A percentile compares a stretch with the other conserved stretches of the same genome.
Conservation (phyloP, 2,329 filamentous ascomycete genomes). For the Cordyceps tenuipes region DNA sequence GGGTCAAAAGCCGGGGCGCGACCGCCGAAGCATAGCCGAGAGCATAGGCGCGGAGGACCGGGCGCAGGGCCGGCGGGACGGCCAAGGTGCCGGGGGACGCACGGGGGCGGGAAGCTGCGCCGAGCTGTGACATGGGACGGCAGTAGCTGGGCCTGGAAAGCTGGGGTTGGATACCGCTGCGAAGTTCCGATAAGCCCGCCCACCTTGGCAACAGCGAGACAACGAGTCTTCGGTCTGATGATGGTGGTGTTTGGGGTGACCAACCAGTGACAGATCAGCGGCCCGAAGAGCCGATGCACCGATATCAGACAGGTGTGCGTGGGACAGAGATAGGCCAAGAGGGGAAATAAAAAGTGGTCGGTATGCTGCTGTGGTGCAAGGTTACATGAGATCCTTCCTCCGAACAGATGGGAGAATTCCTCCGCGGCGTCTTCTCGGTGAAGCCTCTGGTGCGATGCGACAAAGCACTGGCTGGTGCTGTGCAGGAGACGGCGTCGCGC, state of each 20-base stretch:
- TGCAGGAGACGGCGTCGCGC: constrained; percentile 1
- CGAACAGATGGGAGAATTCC: background rate
- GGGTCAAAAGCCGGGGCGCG: constrained; percentile 45
- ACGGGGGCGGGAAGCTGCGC: background rate
- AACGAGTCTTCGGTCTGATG: background rate
- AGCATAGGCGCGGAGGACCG: constrained; percentile 50
- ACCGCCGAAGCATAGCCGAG: constrained; percentile 54
- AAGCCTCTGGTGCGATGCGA: background rate
- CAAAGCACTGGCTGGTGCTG: background rate
- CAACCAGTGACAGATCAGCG: background rate
- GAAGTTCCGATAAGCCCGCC: background rate
- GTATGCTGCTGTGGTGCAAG: background rate
- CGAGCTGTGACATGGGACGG: background rate
- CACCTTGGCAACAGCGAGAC: background rate
- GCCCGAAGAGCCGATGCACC: background rate
- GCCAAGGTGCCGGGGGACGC: constrained; percentile 13
- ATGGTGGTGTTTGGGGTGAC: background rate
- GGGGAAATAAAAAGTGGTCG: background rate
- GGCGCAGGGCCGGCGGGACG: constrained; percentile 44
- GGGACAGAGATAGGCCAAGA: background rate
- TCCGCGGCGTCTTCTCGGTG: background rate
- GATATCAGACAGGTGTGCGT: background rate
- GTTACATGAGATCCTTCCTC: background rate
- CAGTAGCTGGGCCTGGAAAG: background rate
- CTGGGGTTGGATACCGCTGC: background rate